phyloP scores from a whole-genome alignment of 2,329 filamentous ascomycete genomes.

The Beauveria rudraprayagi region DNA sequence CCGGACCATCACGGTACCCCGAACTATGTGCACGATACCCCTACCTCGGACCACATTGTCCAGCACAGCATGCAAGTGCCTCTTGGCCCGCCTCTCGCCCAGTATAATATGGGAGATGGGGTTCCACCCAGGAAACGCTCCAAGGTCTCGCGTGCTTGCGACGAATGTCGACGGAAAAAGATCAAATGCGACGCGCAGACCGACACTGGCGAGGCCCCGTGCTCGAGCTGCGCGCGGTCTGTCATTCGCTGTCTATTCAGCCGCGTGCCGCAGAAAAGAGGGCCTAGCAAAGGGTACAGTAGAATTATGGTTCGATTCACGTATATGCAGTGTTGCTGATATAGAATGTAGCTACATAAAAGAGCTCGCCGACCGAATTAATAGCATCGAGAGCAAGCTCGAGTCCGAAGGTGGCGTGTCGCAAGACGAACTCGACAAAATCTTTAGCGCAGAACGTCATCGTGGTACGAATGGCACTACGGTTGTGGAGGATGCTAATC shows the following conservation, averaged over 20 bases:
- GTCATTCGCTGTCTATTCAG: slow-evolving; percentile 77
- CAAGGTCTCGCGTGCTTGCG: slow-evolving; percentile 82
- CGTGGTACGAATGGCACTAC: slow-evolving; percentile 22
- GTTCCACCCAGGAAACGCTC: slow-evolving; percentile 67
- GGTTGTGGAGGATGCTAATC: slow-evolving; percentile 21
- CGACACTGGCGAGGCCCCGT: slow-evolving; percentile 64
- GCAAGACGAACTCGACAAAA: slow-evolving; percentile 38
- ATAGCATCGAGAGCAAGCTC: slow-evolving; percentile 74
- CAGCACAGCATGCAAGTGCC: slow-evolving; percentile 30
- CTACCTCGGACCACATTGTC: slow-evolving; percentile 28
- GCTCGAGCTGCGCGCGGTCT: slow-evolving; percentile 72
- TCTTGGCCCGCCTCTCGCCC: slow-evolving; percentile 23
- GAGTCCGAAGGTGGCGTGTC: slow-evolving; percentile 39
- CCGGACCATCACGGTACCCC: slow-evolving; percentile 28
- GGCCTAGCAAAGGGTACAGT: slow-evolving; percentile 75
- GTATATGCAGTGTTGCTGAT: neutral
- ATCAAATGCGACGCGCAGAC: slow-evolving; percentile 79
- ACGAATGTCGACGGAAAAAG: slow-evolving; percentile 84
- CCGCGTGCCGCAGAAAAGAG: slow-evolving; percentile 78
- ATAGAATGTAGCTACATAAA: slow-evolving; percentile 65
- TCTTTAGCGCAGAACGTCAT: slow-evolving; percentile 28
- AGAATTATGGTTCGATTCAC: neutral
- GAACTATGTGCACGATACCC: slow-evolving; percentile 30
- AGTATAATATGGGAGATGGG: slow-evolving; percentile 43
- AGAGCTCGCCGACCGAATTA: slow-evolving; percentile 76